A percentile compares a stretch with the other conserved stretches of the same genome.
These are phyloP conservation scores for Pelargonium cotyledonis DNA, from an alignment of 441 rosid genomes.

Conservation along the genomic window DNA sequence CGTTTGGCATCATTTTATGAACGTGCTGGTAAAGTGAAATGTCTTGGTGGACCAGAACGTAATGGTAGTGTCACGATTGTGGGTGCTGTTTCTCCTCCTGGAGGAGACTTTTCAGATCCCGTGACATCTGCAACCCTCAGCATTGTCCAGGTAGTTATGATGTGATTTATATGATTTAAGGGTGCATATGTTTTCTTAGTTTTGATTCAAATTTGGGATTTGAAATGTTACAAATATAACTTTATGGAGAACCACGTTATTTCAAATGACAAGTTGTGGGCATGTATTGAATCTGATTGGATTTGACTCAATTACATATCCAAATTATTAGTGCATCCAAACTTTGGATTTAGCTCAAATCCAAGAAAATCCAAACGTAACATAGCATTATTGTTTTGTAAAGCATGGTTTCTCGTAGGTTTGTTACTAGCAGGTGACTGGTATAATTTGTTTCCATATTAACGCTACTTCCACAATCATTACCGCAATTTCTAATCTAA, in stretches of 20 bases:
- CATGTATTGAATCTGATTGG: too few relatives aligned
- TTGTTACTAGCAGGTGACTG: background rate
- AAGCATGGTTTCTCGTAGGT: background rate
- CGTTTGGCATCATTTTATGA: conserved; percentile 98
- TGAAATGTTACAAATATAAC: too few relatives aligned
- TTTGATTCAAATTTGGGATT: too few relatives aligned
- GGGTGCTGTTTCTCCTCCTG: conserved; percentile 99
- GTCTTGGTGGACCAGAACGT: conserved; percentile 98
- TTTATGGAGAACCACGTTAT: too few relatives aligned
- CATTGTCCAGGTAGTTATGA: background rate
- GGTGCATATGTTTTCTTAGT: too few relatives aligned
- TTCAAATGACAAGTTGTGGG: too few relatives aligned
- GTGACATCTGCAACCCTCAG: conserved; percentile 99
- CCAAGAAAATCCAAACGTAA: too few relatives aligned
- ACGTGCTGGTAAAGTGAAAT: conserved; percentile 98
- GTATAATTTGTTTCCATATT: background rate
- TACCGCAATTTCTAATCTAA: background rate
- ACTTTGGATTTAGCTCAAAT: too few relatives aligned
- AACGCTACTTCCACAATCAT: background rate
- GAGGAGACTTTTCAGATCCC: conserved; percentile 99
- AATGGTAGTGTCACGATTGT: conserved; percentile 98
- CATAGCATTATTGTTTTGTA: too few relatives aligned
- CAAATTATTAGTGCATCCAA: too few relatives aligned
- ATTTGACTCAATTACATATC: too few relatives aligned
- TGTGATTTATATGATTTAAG: background rate